Evolutionary conservation across 768 basidiomycete genomes (phyloP), one percentile per base, ranked within the genome.

Genomic region (Pisolithus microcarpus): DNA sequence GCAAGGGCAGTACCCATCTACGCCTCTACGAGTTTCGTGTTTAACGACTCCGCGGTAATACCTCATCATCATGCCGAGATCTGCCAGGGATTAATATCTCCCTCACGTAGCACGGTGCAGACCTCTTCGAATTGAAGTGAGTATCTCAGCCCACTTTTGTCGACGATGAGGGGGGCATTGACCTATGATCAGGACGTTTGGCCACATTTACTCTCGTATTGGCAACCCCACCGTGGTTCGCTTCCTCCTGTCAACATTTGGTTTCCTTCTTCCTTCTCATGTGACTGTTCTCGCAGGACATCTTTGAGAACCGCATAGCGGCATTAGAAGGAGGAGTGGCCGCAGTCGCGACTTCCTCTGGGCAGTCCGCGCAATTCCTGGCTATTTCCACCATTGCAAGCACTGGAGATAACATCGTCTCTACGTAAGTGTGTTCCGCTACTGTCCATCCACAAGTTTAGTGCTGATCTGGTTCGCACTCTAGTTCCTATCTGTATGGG

Each of bases 1-100:
- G 78, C 82, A 1, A 74, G 81, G 10, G 84, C 84, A 1, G 77
- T 77, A 2, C 82, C 84, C 0, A 84, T 85, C 58, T 83, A 82
- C 43, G 73, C 79, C 15, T 65, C 74, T 16, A 75, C 80, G 2
- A 74, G 74, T 39, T 84, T 76, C 51, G 75, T 77, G 31, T 82
- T 82, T 66, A 74, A 82, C 42, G 66, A 79, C 52, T 76, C 73
- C 18, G 69, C 73, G 61, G 80, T 75, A 52, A 53, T 62, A 55
- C 7, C 2, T 2, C 34, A 7, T 39, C 24, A 19, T 11, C 16
- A 16, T 2, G 24, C 16, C n/a, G 7, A 10, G 34, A 4, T 4
- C 4, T 15, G 24, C 45, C 19, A 15, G 18, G 26, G 31, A 23
- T 60, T 57, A 24, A 61, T 42, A 37, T 36, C n/a, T 40, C 13